Evolutionary conservation across 2,329 filamentous ascomycete genomes (phyloP), one percentile per base, ranked within the genome.

Genomic region (Diaporthe eres): DNA sequence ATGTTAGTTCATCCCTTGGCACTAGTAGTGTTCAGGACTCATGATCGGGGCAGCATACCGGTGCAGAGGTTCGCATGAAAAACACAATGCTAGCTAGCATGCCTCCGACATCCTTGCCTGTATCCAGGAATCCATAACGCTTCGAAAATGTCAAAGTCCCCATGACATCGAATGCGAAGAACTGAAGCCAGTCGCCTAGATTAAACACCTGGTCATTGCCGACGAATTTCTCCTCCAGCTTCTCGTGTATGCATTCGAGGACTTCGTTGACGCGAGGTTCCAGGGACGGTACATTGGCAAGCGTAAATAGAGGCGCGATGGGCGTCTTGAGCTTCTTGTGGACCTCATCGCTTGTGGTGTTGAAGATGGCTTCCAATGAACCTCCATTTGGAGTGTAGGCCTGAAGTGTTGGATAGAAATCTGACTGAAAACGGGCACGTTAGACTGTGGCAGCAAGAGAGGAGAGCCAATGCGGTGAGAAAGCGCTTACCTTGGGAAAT

Each of bases 81-180:
- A 39, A 72, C 68, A 75, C 80, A n/a, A 81, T 80, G 3, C 76
- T 72, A 2, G 37, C 60, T 51, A 83, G 49, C 72, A 83, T 81
- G 0, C 77, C 78, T 51, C 79, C 57, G 1, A 81, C 79, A 73
- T 83, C 82, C 10, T 68, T 44, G 1, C 81, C 82, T 15, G 76
- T 34, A 31, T 83, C 81, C 10, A 83, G 67, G 67, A 82, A 82
- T 1, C 81, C 81, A 71, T 81, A 81, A 12, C 79, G 73, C 61
- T 80, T 79, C 0, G 81, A 82, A 49, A 83, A 83, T 0, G 80
- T 82, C 74, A 83, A 58, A 4, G 78, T 79, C 0, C 72, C 72
- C 72, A 85, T 82, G 0, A 82, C 80, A 60, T 85, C 83, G 47
- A 82, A 84, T 2, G 83, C 81, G 73, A 82, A 84, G 39, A 75